Base-by-base conservation (phyloP, 2,329 filamentous ascomycete genomes). In the Diaporthe velutina region DNA sequence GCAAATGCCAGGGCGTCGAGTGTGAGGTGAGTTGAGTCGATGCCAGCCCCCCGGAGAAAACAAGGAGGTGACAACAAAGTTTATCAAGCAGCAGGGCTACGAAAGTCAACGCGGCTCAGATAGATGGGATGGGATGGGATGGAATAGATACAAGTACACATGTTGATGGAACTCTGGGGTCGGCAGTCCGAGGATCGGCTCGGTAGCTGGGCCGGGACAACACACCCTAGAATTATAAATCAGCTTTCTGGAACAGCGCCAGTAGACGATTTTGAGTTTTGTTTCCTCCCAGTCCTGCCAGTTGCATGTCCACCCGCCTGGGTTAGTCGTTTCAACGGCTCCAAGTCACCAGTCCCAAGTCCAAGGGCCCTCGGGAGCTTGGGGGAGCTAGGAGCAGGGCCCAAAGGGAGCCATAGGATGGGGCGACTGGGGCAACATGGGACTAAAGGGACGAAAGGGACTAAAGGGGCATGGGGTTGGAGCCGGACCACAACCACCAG, bases 161-260 rank as follows among this genome's bases (percentile, higher is more conserved):
- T 19, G 4, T 5, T 9, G 17, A 5, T 15, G 6, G 40, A 7
- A 42, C 42, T n/a, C n/a, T 28, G n/a, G 64, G 45, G 30, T 38
- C 45, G 30, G 64, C 45, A 67, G 30, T 67, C 64, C 64, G 64
- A 68, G 64, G 48, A 54, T 54, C 64, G 64, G 64, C 48, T 68
- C 64, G 64, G 48, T 30, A 68, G 64, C 64, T 68, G 48, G 33
- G 33, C 64, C 64, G 64, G 64, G 45, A 28, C 33, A 68, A 68
- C 10, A 28, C 48, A n/a, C n/a, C 48, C 48, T 67, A 40, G 33
- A 68, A 50, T 68, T 54, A 54, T 54, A 54, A 68, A 68, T 68
- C 48, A 68, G 64, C 45, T 22, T 28, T 54, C 64, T 68, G 64
- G 45, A 54, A 67, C 64, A 52, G 30, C 19, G 33, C 30, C 13